These are phyloP conservation scores for Logfia minima DNA, from an alignment of 129 eudicot genomes.

Conservation along the genomic window DNA sequence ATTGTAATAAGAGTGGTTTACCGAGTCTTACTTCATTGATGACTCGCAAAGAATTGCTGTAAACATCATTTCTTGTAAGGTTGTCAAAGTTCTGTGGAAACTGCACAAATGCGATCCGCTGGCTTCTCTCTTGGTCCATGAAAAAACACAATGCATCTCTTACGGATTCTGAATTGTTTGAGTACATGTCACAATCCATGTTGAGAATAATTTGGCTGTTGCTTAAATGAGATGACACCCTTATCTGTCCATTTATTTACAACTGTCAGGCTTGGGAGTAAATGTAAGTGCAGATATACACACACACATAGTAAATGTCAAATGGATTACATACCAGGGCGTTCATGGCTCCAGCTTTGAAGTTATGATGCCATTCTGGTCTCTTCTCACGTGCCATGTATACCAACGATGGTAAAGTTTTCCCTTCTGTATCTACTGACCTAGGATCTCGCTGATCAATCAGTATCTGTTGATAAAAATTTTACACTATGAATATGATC, in stretches of 20 bases:
- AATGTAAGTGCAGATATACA: not conserved
- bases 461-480: slow-evolving; percentile 27
- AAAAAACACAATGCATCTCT: slow-evolving; percentile 44
- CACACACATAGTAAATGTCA: not conserved
- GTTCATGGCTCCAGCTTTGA: slow-evolving; percentile 55
- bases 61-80: slow-evolving; percentile 37
- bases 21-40: slow-evolving; percentile 28
- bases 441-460: slow-evolving; percentile 35
- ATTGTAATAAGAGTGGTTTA: not conserved
- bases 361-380: slow-evolving; percentile 43
- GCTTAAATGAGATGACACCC: slow-evolving; percentile 53
- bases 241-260: slow-evolving; percentile 28
- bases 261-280: not conserved
- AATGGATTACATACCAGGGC: slow-evolving; percentile 31
- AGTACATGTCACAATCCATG: slow-evolving; percentile 52
- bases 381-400: slow-evolving; percentile 50
- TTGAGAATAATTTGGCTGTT: slow-evolving; percentile 36
- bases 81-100: slow-evolving; percentile 40
- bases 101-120: slow-evolving; percentile 38
- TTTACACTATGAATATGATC: not conserved
- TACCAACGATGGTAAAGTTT: slow-evolving; percentile 35
- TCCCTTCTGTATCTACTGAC: slow-evolving; percentile 30
- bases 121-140: slow-evolving; percentile 39
- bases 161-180: slow-evolving; percentile 38
- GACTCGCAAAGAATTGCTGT: slow-evolving; percentile 25